Evolutionary conservation across 371 early-diverging fungal species (phyloP).

Genomic region (Circinella umbellata): DNA sequence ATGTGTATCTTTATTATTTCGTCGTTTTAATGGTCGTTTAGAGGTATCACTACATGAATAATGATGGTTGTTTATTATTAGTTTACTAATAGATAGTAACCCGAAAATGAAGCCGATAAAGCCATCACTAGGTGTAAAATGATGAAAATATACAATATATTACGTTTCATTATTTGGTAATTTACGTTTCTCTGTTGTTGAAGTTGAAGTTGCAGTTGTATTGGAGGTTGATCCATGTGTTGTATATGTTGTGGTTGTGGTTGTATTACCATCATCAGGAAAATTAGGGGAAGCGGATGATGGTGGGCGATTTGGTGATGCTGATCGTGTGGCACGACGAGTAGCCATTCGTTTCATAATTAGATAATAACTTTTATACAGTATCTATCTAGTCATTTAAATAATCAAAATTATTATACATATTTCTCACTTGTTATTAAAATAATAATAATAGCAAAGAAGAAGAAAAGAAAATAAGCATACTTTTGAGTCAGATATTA

Average conservation of each 20-base stretch:
- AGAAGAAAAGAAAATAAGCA: not conserved
- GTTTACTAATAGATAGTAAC: not conserved
- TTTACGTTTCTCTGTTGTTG: not conserved
- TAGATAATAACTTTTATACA: not conserved
- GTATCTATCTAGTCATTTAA: too few species aligned
- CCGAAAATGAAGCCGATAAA: not conserved
- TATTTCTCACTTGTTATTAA: too few species aligned
- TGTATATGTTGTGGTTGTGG: too few species aligned
- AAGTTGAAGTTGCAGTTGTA: too few species aligned
- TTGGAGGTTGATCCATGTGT: too few species aligned
- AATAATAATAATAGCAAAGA: not conserved
- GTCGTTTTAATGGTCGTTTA: conserved; percentile 1
- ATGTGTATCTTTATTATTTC: not conserved
- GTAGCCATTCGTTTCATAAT: conserved; percentile 7
- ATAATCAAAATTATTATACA: too few species aligned
- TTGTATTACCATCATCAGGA: not conserved
- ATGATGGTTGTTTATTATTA: not conserved
- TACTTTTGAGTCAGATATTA: not conserved
- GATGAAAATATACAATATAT: not conserved
- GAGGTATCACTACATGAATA: not conserved
- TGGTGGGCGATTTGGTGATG: not conserved
- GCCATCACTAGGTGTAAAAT: too few species aligned
- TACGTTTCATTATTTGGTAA: not conserved
- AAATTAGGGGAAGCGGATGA: conserved; percentile 1
- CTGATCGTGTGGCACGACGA: conserved; percentile 7